These are phyloP conservation scores for Phytophthora quininea DNA, from an alignment of 352 stramenopile genomes.

Conservation along the genomic window DNA sequence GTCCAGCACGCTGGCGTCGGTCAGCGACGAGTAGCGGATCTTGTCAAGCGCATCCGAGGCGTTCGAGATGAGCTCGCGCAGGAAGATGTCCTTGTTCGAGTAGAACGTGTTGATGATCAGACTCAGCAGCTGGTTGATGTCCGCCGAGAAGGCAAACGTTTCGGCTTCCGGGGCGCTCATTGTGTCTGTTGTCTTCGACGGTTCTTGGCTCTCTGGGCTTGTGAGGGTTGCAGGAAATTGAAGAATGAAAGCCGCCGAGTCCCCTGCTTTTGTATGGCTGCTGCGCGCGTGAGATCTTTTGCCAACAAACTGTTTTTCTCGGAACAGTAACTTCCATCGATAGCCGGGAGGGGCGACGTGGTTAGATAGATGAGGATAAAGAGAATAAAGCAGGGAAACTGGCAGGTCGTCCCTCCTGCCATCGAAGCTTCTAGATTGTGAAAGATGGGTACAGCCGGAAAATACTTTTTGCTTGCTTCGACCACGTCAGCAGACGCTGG, in stretches of 20 bases:
- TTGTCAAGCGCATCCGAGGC: constrained; percentile 97
- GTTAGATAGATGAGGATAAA: neutral
- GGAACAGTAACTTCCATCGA: constrained; percentile 39
- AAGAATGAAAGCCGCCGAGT: constrained; percentile 51
- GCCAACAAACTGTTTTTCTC: constrained; percentile 9
- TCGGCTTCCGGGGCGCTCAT: constrained; percentile 91
- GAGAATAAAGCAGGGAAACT: constrained; percentile 10
- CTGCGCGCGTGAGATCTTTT: constrained; percentile 23
- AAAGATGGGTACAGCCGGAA: constrained; percentile 1
- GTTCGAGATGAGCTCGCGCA: constrained; percentile 97
- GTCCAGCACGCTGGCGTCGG: constrained; percentile 95
- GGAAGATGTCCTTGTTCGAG: constrained; percentile 99
- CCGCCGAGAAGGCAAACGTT: constrained; percentile 99
- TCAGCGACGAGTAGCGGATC: constrained; percentile 97
- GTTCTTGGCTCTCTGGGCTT: constrained; percentile 20
- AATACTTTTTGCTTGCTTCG: neutral
- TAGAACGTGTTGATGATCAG: constrained; percentile 99
- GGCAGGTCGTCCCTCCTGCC: constrained; percentile 21
- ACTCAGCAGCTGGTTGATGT: constrained; percentile 99
- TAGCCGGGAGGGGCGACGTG: constrained; percentile 36
- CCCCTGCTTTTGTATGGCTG: constrained; percentile 20
- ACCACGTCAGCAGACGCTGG: neutral
- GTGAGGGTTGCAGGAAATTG: constrained; percentile 58
- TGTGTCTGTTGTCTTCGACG: constrained; percentile 34
- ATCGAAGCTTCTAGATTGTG: constrained; percentile 81